Conservation (phyloP, 257 asterid genomes). For the Cinchona pubescens region DNA sequence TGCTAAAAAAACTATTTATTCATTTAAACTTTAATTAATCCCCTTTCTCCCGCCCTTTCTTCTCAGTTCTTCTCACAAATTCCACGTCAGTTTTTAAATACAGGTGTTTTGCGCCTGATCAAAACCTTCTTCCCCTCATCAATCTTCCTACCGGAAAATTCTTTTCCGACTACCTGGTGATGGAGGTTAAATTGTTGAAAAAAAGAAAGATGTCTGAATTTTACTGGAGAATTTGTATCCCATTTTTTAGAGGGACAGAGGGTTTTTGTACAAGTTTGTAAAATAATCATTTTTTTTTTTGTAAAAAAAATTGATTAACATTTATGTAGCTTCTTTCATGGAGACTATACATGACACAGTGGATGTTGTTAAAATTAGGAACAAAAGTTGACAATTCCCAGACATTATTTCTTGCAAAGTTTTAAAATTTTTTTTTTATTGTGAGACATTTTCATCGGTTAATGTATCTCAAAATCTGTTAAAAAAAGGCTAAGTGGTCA, state of each 20-base stretch:
- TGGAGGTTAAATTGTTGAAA: too few species aligned
- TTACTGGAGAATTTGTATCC: not conserved
- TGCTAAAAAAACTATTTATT: not conserved
- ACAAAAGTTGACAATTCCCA: conserved; percentile 25
- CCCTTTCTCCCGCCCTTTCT: not conserved
- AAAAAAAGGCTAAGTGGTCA: conserved; percentile 32
- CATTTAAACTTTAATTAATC: not conserved
- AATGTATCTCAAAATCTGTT: conserved; percentile 23
- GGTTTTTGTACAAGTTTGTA: too few species aligned
- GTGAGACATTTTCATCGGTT: conserved; percentile 28
- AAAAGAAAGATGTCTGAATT: too few species aligned
- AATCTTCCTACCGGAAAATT: not conserved
- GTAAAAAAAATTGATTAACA: too few species aligned
- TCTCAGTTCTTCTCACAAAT: not conserved
- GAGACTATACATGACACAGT: conserved; percentile 12
- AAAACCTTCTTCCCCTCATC: not conserved
- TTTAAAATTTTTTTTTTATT: not conserved
- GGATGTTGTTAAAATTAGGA: conserved; percentile 19
- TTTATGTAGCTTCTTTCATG: conserved; percentile 1
- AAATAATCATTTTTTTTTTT: not conserved
- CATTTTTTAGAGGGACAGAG: not conserved
- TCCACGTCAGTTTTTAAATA: not conserved
- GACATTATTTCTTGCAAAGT: conserved; percentile 19
- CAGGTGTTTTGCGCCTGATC: conserved; percentile 6
- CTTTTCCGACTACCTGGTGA: not conserved